Evolutionary conservation across 2,329 filamentous ascomycete species (phyloP).

Genomic region (Cadophora malorum): DNA sequence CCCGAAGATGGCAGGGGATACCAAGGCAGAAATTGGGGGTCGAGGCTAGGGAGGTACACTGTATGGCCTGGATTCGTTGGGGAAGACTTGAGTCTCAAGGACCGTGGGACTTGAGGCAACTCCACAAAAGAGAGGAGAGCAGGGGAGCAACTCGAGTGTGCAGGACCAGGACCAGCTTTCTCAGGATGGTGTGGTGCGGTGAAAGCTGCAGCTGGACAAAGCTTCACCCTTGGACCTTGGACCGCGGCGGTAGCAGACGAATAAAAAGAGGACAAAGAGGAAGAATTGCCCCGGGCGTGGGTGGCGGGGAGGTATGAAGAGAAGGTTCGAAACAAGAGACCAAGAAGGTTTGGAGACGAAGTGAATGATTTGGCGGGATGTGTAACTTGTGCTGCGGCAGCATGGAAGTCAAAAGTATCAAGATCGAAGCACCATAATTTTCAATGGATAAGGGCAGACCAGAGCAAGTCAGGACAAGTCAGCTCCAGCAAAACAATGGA

Average conservation of each 20-base stretch:
- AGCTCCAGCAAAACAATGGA: slow-evolving; percentile 3
- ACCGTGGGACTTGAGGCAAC: not conserved
- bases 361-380: slow-evolving; percentile 2
- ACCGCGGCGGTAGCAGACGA: not conserved
- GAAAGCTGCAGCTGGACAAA: slow-evolving; percentile 16
- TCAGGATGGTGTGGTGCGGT: slow-evolving; percentile 11
- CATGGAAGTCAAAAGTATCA: slow-evolving; percentile 8
- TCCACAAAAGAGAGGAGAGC: slow-evolving; percentile 10
- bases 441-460: not conserved
- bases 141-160: not conserved
- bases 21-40: not conserved
- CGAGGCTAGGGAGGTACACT: not conserved
- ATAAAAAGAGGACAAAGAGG: not conserved
- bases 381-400: slow-evolving; percentile 17
- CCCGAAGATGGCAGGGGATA: not conserved
- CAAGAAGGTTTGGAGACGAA: slow-evolving; percentile 12
- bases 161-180: not conserved
- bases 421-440: not conserved
- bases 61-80: not conserved
- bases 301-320: not conserved
- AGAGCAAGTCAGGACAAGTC: not conserved
- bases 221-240: slow-evolving; percentile 12
- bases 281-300: not conserved
- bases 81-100: not conserved
- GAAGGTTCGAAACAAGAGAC: slow-evolving; percentile 10